Base-by-base conservation (phyloP, 1,284 basidiomycete species). In the Leucoagaricus sp. region DNA sequence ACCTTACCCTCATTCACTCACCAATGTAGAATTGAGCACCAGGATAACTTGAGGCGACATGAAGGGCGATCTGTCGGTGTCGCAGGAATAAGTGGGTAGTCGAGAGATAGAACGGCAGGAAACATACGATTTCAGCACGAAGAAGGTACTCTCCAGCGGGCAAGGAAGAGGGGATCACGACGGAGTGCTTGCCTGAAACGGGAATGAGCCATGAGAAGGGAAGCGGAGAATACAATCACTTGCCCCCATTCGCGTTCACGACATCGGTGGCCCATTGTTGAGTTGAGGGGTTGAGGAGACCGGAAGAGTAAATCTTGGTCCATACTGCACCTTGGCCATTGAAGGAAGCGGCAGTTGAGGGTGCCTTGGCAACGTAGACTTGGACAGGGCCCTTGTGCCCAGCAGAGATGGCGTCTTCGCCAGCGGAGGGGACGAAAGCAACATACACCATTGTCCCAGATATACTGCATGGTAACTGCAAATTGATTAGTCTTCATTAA, bases 341-440 rank as follows among this genome's bases (percentile, higher is more conserved):
- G 75, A 75, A 80, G 40, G 59, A 63, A 1, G 75, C 71, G 8
- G 68, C 75, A 12, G 67, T 69, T 21, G 64, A 61, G 0, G 79
- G 76, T 6, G 79, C 79, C 61, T 81, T 79, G 47, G 80, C 80
- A 54, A 81, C 70, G 62, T 79, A 82, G 5, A 82, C 78, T 55
- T 75, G 75, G 5, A 81, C 78, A 4, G 79, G 71, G 8, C 79
- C 79, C 61, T 80, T 81, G 72, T 81, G 80, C 2, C 80, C 80
- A 28, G 66, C 72, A 29, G 79, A 78, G 60, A 82, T 81, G 23
- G 80, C 65, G 60, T 82, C 80, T 63, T 82, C 80, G 40, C 79
- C 80, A 3, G 78, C 80, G n/a, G 80, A 3, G 31, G 34, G 46
- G 10, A n/a, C 12, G 21, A 21, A 15, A 1, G 10, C n/a, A 1